Evolutionary conservation across 2,329 filamentous ascomycete genomes (phyloP).

Genomic region (Cadophora luteo-olivacea): DNA sequence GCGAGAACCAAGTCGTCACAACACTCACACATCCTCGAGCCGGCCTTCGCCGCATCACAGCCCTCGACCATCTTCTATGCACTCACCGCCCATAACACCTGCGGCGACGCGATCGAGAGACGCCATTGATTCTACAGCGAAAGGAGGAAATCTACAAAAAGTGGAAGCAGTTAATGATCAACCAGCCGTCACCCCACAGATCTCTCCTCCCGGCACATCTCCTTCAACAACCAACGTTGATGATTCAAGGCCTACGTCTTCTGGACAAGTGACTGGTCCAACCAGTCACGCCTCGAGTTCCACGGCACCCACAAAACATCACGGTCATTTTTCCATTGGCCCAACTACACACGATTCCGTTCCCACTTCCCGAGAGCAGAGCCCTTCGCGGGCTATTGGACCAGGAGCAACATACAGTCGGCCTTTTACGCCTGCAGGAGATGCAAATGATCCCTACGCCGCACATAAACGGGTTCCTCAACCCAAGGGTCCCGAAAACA

Average conservation of each 20-base stretch:
- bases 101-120: slow-evolving; percentile 73
- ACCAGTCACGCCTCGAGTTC: slow-evolving; percentile 36
- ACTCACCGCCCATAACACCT: slow-evolving; percentile 89
- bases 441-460: slow-evolving; percentile 86
- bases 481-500: slow-evolving; percentile 65
- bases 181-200: slow-evolving; percentile 71
- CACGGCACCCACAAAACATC: slow-evolving; percentile 32
- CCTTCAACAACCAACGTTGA: slow-evolving; percentile 45
- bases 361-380: slow-evolving; percentile 65
- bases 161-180: slow-evolving; percentile 48
- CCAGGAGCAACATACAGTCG: slow-evolving; percentile 72
- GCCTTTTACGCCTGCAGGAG: slow-evolving; percentile 79
- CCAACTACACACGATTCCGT: slow-evolving; percentile 48
- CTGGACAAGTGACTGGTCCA: slow-evolving; percentile 39
- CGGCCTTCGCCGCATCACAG: slow-evolving; percentile 71
- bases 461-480: slow-evolving; percentile 78
- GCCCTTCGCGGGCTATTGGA: slow-evolving; percentile 66
- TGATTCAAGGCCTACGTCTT: slow-evolving; percentile 44
- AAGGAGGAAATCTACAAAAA: slow-evolving; percentile 45
- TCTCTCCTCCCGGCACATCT: slow-evolving; percentile 63
- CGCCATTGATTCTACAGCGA: slow-evolving; percentile 45
- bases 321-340: slow-evolving; percentile 43
- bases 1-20: slow-evolving; percentile 65
- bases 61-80: slow-evolving; percentile 73
- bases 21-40: slow-evolving; percentile 69